Evolutionary conservation across 176 grass and related monocot genomes (phyloP).

Genomic region (Lolium perenne): DNA sequence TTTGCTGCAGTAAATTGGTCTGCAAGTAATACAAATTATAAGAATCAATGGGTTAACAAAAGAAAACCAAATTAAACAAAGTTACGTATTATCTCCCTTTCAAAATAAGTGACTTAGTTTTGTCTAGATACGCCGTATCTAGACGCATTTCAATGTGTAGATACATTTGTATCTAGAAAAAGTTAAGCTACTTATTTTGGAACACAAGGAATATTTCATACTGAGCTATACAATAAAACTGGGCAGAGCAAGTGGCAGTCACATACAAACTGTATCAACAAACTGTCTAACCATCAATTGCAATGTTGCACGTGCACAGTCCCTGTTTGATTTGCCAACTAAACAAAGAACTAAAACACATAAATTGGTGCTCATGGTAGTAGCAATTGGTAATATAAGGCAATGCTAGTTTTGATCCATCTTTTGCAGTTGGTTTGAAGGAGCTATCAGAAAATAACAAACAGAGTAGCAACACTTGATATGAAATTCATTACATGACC

Average conservation of each 20-base stretch:
- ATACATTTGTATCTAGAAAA: too few species aligned
- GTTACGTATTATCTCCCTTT: neutral
- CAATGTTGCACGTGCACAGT: constrained; percentile 8
- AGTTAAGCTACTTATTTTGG: too few species aligned
- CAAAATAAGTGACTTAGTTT: too few species aligned
- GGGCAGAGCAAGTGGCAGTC: neutral
- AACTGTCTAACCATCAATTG: neutral
- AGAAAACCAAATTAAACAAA: neutral
- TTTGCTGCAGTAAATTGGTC: constrained; percentile 89
- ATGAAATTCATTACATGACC: constrained; percentile 30
- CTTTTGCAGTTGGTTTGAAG: constrained; percentile 24
- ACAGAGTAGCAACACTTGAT: constrained; percentile 31
- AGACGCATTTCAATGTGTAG: too few species aligned
- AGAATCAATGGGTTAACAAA: constrained; percentile 25
- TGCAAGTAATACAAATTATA: constrained; percentile 49
- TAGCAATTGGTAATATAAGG: constrained; percentile 3
- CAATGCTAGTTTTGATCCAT: constrained; percentile 5
- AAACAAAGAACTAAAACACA: constrained; percentile 21
- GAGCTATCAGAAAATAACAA: constrained; percentile 36
- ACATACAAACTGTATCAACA: constrained; percentile 15
- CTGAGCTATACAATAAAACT: constrained; percentile 4
- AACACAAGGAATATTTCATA: neutral
- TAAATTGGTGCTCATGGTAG: neutral
- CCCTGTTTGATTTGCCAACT: constrained; percentile 9
- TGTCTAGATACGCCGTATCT: too few species aligned